A percentile compares a stretch with the other conserved stretches of the same genome.
These are phyloP conservation scores for Malassezia dermatis DNA, from an alignment of 1,284 basidiomycete genomes.

Conservation along the genomic window DNA sequence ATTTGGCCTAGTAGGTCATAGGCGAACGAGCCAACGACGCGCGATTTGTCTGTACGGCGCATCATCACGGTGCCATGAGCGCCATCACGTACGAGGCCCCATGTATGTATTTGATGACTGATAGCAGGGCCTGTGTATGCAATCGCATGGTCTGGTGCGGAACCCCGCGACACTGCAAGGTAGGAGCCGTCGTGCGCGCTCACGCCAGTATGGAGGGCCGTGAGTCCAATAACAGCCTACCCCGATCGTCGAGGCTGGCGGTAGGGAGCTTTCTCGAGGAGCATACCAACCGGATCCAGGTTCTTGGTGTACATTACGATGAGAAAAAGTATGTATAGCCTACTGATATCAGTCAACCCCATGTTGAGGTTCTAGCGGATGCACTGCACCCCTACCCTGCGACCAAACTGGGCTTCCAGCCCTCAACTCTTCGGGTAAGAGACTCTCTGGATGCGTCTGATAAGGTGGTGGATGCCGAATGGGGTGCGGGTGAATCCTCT, in stretches of 20 bases:
- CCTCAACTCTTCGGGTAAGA: conserved; percentile 21
- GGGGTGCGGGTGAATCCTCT: not conserved
- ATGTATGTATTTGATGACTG: conserved; percentile 15
- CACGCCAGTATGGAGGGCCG: not conserved
- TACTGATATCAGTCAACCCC: conserved; percentile 5
- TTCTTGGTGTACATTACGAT: conserved; percentile 32
- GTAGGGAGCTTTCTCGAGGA: conserved; percentile 45
- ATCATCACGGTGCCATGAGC: conserved; percentile 8
- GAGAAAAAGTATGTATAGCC: conserved; percentile 15
- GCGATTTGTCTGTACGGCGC: too few relatives aligned
- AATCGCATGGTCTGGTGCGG: conserved; percentile 37
- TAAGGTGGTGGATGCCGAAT: not conserved
- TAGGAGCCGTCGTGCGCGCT: not conserved
- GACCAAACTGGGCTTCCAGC: conserved; percentile 43
- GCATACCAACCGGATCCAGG: conserved; percentile 43
- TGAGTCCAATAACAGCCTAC: conserved; percentile 15
- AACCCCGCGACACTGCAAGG: conserved; percentile 20
- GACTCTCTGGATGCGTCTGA: not conserved
- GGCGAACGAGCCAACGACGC: conserved; percentile 1
- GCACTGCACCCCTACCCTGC: conserved; percentile 45
- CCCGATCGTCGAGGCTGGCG: conserved; percentile 32
- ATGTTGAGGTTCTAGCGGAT: conserved; percentile 34
- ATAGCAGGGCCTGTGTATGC: conserved; percentile 34
- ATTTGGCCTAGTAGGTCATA: not conserved
- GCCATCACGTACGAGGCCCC: conserved; percentile 25